Conservation (phyloP, 2,329 filamentous ascomycete genomes). For the Xylariaceae sp. region DNA sequence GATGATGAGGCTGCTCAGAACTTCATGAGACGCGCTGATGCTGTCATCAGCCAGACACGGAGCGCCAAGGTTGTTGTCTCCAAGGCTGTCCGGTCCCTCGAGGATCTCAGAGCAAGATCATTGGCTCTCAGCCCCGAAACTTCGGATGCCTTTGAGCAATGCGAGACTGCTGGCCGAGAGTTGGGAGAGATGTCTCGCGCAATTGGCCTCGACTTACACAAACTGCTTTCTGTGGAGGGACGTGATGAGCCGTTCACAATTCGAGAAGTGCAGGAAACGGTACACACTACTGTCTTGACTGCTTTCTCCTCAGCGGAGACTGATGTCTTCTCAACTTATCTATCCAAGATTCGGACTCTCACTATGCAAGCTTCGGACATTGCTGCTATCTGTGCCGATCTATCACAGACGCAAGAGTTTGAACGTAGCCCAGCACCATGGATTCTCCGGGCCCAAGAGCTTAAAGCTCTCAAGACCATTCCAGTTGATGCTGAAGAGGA, state of each 20-base stretch:
- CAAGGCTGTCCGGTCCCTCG: conserved; percentile 70
- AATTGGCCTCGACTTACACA: conserved; percentile 62
- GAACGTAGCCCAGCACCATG: conserved; percentile 73
- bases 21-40: conserved; percentile 65
- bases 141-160: conserved; percentile 62
- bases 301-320: conserved; percentile 54
- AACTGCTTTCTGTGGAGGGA: conserved; percentile 65
- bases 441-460: conserved; percentile 72
- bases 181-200: conserved; percentile 62
- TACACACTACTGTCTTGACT: conserved; percentile 51
- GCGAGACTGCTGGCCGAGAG: conserved; percentile 58
- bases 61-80: conserved; percentile 78
- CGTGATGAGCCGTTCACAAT: conserved; percentile 62
- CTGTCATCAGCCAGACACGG: conserved; percentile 67
- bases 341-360: conserved; percentile 60
- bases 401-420: conserved; percentile 72
- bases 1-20: conserved; percentile 63
- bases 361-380: conserved; percentile 64
- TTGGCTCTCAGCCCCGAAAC: conserved; percentile 67
- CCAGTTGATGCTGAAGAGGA: conserved; percentile 82
- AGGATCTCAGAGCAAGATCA: conserved; percentile 71
- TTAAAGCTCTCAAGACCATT: conserved; percentile 75
- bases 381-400: conserved; percentile 61
- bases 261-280: conserved; percentile 58
- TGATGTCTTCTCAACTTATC: conserved; percentile 65